A percentile compares a stretch with the other conserved stretches of the same genome.
These are phyloP conservation scores for Globisporangium cylindrosporum DNA, from an alignment of 352 stramenopile species.

Conservation along the genomic window DNA sequence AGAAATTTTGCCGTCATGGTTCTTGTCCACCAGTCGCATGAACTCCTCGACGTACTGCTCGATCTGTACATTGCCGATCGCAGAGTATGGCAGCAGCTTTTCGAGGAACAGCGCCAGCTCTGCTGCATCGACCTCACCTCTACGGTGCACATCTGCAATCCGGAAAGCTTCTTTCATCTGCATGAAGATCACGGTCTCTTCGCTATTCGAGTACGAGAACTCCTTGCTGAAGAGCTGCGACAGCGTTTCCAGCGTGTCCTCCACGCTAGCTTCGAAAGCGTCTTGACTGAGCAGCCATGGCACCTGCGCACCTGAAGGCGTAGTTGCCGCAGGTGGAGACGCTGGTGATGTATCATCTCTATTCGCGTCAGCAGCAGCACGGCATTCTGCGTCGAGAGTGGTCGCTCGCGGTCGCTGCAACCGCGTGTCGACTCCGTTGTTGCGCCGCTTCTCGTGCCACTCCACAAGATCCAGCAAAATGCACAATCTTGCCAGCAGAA, in stretches of 20 bases:
- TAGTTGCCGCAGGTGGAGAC: background rate
- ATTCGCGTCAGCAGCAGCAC: slow-evolving; percentile 1
- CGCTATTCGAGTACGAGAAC: slow-evolving; percentile 24
- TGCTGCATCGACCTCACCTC: slow-evolving; percentile 53
- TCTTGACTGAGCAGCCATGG: slow-evolving; percentile 9
- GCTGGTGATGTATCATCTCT: background rate
- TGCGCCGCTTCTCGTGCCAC: slow-evolving; percentile 42
- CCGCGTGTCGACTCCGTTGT: slow-evolving; percentile 20
- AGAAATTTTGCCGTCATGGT: slow-evolving; percentile 61
- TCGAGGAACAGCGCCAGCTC: slow-evolving; percentile 64
- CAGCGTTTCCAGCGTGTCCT: slow-evolving; percentile 27
- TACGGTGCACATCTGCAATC: slow-evolving; percentile 34
- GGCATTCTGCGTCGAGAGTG: slow-evolving; percentile 26
- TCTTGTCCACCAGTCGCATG: slow-evolving; percentile 66
- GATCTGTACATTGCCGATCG: slow-evolving; percentile 42
- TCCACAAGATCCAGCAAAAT: slow-evolving; percentile 65
- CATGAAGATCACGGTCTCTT: slow-evolving; percentile 24
- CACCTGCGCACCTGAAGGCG: background rate
- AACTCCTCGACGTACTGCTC: slow-evolving; percentile 80
- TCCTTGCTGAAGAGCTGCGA: slow-evolving; percentile 23
- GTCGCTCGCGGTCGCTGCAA: slow-evolving; percentile 10
- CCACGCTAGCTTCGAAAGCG: slow-evolving; percentile 14
- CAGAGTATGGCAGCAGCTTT: slow-evolving; percentile 58
- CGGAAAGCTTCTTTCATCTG: slow-evolving; percentile 32
- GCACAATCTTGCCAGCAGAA: slow-evolving; percentile 47